These are phyloP conservation scores for Phytopythium boreale DNA, from an alignment of 352 stramenopile genomes.

Conservation along the genomic window DNA sequence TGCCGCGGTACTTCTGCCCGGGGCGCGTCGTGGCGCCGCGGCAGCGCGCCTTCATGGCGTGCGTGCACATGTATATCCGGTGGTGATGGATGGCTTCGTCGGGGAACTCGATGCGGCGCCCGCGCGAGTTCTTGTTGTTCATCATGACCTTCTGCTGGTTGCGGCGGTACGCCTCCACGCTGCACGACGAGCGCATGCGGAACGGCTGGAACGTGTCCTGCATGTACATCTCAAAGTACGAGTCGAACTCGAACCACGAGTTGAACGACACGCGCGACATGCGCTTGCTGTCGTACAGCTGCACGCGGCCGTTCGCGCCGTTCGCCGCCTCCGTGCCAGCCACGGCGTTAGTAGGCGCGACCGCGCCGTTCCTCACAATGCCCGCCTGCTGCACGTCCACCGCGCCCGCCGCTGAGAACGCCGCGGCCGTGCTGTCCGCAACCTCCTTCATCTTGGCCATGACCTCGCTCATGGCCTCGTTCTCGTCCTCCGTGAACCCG, in stretches of 20 bases:
- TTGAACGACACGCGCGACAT: conserved; percentile 85
- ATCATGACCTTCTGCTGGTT: conserved; percentile 88
- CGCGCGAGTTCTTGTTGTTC: conserved; percentile 84
- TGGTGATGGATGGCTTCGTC: conserved; percentile 82
- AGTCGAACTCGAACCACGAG: conserved; percentile 85
- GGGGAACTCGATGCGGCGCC: conserved; percentile 74
- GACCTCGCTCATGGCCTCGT: conserved; percentile 51
- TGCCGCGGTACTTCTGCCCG: conserved; percentile 79
- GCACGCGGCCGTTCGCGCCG: conserved; percentile 23
- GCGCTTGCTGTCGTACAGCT: conserved; percentile 77
- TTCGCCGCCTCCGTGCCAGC: conserved; percentile 14
- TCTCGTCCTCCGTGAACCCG: conserved; percentile 50
- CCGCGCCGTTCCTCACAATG: not conserved
- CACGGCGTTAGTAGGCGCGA: conserved; percentile 9
- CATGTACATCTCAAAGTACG: conserved; percentile 89
- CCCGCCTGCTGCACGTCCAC: conserved; percentile 16
- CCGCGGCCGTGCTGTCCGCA: conserved; percentile 26
- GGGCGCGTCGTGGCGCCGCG: conserved; percentile 71
- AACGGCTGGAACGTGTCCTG: conserved; percentile 86
- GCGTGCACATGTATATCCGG: conserved; percentile 89
- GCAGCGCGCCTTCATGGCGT: conserved; percentile 83
- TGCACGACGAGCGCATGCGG: conserved; percentile 83
- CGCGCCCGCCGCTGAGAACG: conserved; percentile 24
- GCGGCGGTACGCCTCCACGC: conserved; percentile 75
- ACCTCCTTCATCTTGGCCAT: conserved; percentile 70